Percentiles rank a stretch among this genome's conserved stretches.
Conservation (phyloP, 2,329 filamentous ascomycete species). For the Hymenoscyphus fraxineus region DNA sequence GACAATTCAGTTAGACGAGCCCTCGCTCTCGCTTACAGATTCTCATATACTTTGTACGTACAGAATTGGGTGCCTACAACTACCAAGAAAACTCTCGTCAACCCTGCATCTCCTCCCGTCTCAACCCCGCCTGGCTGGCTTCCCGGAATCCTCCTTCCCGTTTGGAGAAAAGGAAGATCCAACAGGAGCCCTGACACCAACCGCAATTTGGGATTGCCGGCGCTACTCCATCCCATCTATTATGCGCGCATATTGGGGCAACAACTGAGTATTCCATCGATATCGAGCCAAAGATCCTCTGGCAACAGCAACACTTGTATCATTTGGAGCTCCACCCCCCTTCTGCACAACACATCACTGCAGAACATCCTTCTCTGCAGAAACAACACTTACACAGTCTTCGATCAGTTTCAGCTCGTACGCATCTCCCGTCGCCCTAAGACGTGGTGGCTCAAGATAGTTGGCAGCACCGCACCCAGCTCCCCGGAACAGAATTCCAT, state of each 20-base stretch:
- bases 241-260: not conserved
- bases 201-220: not conserved
- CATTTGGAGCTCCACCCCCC: not conserved
- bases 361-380: not conserved
- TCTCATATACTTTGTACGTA: not conserved
- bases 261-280: not conserved
- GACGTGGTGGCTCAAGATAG: not conserved
- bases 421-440: not conserved
- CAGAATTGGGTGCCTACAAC: not conserved
- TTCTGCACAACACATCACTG: not conserved
- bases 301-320: not conserved
- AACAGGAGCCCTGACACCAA: not conserved
- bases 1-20: no score
- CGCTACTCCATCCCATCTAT: not conserved
- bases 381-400: not conserved
- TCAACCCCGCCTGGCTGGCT: not conserved
- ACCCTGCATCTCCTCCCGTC: not conserved
- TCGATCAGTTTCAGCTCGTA: not conserved
- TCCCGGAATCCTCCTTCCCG: not conserved
- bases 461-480: not conserved
- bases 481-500: not conserved
- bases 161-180: not conserved
- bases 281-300: not conserved
- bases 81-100: not conserved
- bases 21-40: not conserved